Evolutionary conservation across 306 rosid genomes (phyloP).

Genomic region (Acacia crassicarpa): DNA sequence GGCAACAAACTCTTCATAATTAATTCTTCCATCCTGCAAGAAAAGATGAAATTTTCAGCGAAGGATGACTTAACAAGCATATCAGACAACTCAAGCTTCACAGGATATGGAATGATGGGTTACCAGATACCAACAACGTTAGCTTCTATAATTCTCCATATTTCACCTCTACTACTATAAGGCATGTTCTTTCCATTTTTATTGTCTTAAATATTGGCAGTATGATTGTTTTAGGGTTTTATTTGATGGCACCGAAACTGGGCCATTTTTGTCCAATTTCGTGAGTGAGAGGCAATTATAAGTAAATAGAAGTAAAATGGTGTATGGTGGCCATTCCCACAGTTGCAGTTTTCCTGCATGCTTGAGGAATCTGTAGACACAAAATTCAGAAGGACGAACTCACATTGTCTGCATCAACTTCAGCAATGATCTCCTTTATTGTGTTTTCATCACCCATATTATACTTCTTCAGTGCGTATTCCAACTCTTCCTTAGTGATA

Average conservation of each 20-base stretch:
- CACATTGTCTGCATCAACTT: conserved; percentile 92
- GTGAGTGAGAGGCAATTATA: background rate
- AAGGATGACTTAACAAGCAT: background rate
- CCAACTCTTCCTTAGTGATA: conserved; percentile 89
- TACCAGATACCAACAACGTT: background rate
- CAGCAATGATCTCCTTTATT: conserved; percentile 95
- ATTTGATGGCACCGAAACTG: background rate
- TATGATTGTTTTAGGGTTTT: background rate
- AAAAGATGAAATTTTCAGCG: background rate
- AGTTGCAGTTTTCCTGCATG: background rate
- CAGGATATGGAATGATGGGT: background rate
- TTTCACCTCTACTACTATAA: background rate
- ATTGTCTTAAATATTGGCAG: background rate
- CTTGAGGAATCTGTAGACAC: background rate
- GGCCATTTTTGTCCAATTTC: background rate
- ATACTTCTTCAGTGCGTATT: conserved; percentile 81
- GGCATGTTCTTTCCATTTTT: background rate
- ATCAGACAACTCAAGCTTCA: background rate
- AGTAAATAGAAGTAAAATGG: background rate
- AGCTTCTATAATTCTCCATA: background rate
- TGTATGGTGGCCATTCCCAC: background rate
- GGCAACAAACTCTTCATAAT: conserved; percentile 87
- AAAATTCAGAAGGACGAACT: conserved; percentile 1
- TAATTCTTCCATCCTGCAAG: conserved; percentile 83
- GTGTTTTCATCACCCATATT: conserved; percentile 91